Conservation (phyloP, 2,329 filamentous ascomycete species). For the Coleophoma eucalyptorum region DNA sequence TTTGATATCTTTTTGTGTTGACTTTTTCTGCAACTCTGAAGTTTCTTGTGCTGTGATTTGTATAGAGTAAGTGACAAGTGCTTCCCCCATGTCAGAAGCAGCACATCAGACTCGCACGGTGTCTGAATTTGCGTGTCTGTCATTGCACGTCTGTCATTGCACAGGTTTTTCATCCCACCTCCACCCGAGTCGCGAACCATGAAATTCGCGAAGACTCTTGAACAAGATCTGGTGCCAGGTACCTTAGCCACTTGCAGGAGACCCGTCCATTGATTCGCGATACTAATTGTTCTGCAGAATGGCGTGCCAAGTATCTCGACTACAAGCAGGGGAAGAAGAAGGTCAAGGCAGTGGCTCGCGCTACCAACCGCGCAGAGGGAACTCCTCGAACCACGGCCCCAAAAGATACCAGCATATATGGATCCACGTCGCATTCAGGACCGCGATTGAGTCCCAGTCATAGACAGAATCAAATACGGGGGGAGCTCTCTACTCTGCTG, state of each 20-base stretch:
- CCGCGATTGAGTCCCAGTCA: conserved; percentile 3
- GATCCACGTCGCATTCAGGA: conserved; percentile 13
- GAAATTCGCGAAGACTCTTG: conserved; percentile 72
- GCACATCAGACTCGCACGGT: too few relatives aligned
- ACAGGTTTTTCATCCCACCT: too few relatives aligned
- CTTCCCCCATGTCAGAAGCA: too few relatives aligned
- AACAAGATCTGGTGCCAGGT: conserved; percentile 81
- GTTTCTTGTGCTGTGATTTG: too few relatives aligned
- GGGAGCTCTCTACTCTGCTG: conserved; percentile 10
- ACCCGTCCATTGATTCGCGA: neutral
- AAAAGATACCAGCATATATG: conserved; percentile 1
- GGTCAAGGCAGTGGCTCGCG: conserved; percentile 75
- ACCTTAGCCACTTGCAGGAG: conserved; percentile 16
- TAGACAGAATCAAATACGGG: conserved; percentile 1
- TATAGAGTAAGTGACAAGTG: too few relatives aligned
- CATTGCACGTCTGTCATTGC: too few relatives aligned
- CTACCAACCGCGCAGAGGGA: conserved; percentile 56
- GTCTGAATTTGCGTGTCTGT: too few relatives aligned
- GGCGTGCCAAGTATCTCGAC: conserved; percentile 86
- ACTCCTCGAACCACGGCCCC: neutral
- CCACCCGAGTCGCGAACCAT: conserved; percentile 27
- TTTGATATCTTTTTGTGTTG: too few relatives aligned
- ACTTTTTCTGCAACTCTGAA: too few relatives aligned
- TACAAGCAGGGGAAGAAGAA: conserved; percentile 95
- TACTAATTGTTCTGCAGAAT: conserved; percentile 50